A percentile compares a stretch with the other conserved stretches of the same genome.
phyloP scores from a whole-genome alignment of 1,284 basidiomycete species.

The Mycena sp. region DNA sequence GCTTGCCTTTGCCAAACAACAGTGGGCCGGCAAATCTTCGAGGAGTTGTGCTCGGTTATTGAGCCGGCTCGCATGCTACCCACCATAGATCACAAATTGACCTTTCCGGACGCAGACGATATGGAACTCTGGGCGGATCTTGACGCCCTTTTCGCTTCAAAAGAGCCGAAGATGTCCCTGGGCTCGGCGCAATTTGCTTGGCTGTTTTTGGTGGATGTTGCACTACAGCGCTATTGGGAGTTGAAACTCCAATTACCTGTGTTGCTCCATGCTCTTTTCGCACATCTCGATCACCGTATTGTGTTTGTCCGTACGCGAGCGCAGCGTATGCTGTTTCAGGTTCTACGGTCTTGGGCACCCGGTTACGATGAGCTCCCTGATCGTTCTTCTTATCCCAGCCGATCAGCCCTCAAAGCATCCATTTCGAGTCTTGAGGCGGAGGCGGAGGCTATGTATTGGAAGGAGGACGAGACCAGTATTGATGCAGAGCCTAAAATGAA shows the following conservation, averaged over 20 bases:
- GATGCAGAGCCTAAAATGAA: constrained; percentile 75
- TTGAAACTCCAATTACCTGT: constrained; percentile 75
- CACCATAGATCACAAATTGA: constrained; percentile 74
- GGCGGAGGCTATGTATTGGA: constrained; percentile 73
- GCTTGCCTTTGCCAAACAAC: constrained; percentile 86
- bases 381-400: constrained; percentile 55
- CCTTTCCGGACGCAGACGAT: constrained; percentile 74
- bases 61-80: constrained; percentile 87
- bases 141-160: constrained; percentile 75
- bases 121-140: constrained; percentile 80
- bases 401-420: constrained; percentile 58
- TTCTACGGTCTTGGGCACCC: constrained; percentile 81
- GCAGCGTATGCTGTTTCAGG: constrained; percentile 81
- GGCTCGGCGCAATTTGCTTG: constrained; percentile 90
- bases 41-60: constrained; percentile 86
- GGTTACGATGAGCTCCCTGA: constrained; percentile 75
- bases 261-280: constrained; percentile 85
- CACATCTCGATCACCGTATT: constrained; percentile 84
- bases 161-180: constrained; percentile 73
- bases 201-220: constrained; percentile 86
- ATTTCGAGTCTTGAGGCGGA: constrained; percentile 69
- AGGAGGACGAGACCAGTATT: constrained; percentile 67
- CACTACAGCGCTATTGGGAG: constrained; percentile 84
- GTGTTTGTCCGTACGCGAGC: constrained; percentile 77
- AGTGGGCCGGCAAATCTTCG: constrained; percentile 79